phyloP scores from a whole-genome alignment of 2,329 filamentous ascomycete genomes.

The Sclerotinia glacialis region DNA sequence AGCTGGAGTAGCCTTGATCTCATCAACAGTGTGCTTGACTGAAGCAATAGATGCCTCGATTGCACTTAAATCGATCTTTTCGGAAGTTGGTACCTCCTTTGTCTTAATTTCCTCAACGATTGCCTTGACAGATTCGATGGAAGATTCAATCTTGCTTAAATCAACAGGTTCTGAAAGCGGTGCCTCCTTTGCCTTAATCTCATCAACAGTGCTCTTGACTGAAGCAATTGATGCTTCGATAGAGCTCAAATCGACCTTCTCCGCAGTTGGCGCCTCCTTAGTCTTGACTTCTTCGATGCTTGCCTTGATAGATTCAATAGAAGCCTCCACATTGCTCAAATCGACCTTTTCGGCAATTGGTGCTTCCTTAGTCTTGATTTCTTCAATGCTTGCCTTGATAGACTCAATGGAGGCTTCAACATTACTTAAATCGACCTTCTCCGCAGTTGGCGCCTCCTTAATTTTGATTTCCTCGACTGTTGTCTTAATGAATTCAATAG shows the following conservation, averaged over 20 bases:
- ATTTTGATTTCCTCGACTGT: constrained; percentile 29
- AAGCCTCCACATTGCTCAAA: neutral
- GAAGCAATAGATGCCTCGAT: constrained; percentile 26
- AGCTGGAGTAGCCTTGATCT: constrained; percentile 22
- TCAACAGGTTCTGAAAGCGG: constrained; percentile 4
- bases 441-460: constrained; percentile 19
- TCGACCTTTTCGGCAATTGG: constrained; percentile 18
- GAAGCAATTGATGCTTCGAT: neutral
- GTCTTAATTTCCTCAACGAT: constrained; percentile 28
- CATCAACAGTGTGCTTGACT: constrained; percentile 24
- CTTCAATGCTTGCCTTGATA: constrained; percentile 20
- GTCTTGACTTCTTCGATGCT: constrained; percentile 26
- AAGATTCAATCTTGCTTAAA: constrained; percentile 15
- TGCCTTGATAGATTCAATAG: constrained; percentile 15
- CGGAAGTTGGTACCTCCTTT: constrained; percentile 22
- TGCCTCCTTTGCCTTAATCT: constrained; percentile 20
- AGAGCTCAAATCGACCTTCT: neutral
- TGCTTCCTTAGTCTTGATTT: constrained; percentile 27
- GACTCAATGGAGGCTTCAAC: constrained; percentile 17
- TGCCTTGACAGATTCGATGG: constrained; percentile 25
- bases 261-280: neutral
- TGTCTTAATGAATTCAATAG: constrained; percentile 24
- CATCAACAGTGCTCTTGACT: constrained; percentile 15
- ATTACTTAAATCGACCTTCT: constrained; percentile 24
- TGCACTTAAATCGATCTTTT: constrained; percentile 26